Evolutionary conservation across 148 eudicot genomes (phyloP), one percentile per base, ranked within the genome.

Genomic region (Diospyros kaki): DNA sequence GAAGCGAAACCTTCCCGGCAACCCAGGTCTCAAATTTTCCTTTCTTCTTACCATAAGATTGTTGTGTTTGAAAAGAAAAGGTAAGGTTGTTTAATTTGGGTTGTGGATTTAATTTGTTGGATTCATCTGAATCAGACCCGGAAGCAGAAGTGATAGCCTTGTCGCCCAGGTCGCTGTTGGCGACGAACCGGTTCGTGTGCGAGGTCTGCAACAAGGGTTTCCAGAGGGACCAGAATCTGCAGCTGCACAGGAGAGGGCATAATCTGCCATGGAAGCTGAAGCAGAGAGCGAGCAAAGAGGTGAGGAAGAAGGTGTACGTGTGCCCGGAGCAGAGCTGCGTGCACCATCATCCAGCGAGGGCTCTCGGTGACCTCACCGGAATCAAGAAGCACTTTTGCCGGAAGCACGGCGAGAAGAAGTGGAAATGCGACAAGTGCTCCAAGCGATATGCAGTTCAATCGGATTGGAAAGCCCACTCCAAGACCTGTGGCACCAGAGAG

Each of bases 381-480:
- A 88, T 92, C 75, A 92, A 92, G 87, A 92, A 92, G 14, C 97
- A 92, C 73, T 91, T 89, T 72, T 80, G 88, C 80, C 87, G 97
- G 82, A 91, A 91, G 60, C 97, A 91, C 75, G 97, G 97, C 6
- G 97, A 91, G 64, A 91, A 91, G 84, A 91, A 91, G 69, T 91
- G 90, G 90, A 91, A 91, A 77, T 91, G 97, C 84, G 97, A 91
- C 0, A 91, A 92, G 41, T 92, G 97, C 69, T 83, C 92, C 2
- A 92, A 92, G 83, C 78, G 77, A 43, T 92, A 92, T 79, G 97
- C 97, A 38, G 97, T 92, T 88, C 97, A 88, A 84, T 92, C 97
- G 54, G 97, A 92, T 71, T 92, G 93, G 93, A 92, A 92, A 83
- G 94, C 97, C 74, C 97, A 92, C 72, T 92, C 94, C 50, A 92